A percentile compares a stretch with the other conserved stretches of the same genome.
Evolutionary conservation across 2,329 filamentous ascomycete genomes (phyloP).

Genomic region (Thielaviopsis populi): DNA sequence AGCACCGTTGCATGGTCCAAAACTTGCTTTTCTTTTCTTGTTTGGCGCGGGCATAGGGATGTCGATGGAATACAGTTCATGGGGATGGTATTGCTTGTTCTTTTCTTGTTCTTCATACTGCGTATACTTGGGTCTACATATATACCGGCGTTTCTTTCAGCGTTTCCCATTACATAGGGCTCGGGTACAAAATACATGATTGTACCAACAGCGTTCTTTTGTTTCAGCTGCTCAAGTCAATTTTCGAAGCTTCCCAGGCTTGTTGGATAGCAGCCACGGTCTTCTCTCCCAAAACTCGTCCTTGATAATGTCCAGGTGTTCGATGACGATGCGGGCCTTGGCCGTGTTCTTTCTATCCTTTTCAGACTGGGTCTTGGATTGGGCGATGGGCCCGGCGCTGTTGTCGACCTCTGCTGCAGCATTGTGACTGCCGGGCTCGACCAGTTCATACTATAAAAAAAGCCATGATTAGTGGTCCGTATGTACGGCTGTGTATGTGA

Average conservation of each 20-base stretch:
- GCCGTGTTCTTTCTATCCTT: conserved; percentile 66
- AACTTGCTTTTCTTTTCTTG: not conserved
- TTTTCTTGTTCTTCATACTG: conserved; percentile 17
- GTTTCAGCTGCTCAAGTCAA: conserved; percentile 18
- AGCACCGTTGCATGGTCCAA: not conserved
- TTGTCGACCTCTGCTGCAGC: conserved; percentile 33
- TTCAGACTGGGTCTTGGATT: conserved; percentile 68
- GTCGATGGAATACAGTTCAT: conserved; percentile 11
- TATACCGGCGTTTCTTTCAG: not conserved
- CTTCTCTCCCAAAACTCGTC: conserved; percentile 84
- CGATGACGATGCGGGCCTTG: conserved; percentile 67
- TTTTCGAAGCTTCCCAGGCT: conserved; percentile 55
- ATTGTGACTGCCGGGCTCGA: conserved; percentile 40
- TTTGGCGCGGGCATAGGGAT: conserved; percentile 16
- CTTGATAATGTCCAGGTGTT: conserved; percentile 87
- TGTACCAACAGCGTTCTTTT: not conserved
- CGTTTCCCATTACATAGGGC: not conserved
- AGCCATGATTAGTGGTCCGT: not conserved
- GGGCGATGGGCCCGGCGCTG: conserved; percentile 33
- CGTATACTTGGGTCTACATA: not conserved
- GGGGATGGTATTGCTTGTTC: conserved; percentile 18
- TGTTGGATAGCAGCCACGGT: conserved; percentile 69
- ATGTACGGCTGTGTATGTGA: not conserved
- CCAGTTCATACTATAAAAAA: conserved; percentile 48
- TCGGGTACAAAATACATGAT: not conserved